Evolutionary conservation across 345 rosid species (phyloP).

Genomic region (Brassica rapa): DNA sequence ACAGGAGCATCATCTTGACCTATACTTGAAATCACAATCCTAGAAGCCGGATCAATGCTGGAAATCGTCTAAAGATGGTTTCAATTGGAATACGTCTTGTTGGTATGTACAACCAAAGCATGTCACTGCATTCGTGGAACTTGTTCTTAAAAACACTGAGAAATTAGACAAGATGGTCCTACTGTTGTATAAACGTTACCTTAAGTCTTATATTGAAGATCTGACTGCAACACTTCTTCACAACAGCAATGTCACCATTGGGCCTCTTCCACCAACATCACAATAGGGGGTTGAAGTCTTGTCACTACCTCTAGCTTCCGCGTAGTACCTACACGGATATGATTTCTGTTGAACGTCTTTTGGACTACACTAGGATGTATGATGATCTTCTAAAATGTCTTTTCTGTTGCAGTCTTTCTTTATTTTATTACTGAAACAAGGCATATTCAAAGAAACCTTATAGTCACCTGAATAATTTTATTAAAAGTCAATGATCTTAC

Average conservation of each 20-base stretch:
- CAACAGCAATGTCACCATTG: not conserved
- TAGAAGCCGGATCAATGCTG: not conserved
- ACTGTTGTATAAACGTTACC: not conserved
- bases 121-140: not conserved
- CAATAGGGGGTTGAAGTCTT: not conserved
- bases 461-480: not conserved
- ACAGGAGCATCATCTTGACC: not conserved
- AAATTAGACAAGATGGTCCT: conserved; percentile 9
- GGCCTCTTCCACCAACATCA: not conserved
- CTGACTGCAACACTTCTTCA: not conserved
- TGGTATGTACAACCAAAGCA: not conserved
- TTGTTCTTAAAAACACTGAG: not conserved
- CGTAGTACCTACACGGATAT: no score
- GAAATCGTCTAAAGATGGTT: not conserved
- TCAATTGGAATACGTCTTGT: no score
- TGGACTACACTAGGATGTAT: not conserved
- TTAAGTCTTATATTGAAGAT: not conserved
- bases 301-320: not conserved
- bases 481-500: conserved; percentile 16
- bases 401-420: not conserved
- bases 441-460: not conserved
- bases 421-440: not conserved
- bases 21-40: not conserved
- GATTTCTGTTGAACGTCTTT: not conserved
- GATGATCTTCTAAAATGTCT: not conserved